Percentiles rank a stretch among this genome's conserved stretches.
These are phyloP conservation scores for Alternaria brassicae DNA, from an alignment of 2,329 filamentous ascomycete species.

Conservation along the genomic window DNA sequence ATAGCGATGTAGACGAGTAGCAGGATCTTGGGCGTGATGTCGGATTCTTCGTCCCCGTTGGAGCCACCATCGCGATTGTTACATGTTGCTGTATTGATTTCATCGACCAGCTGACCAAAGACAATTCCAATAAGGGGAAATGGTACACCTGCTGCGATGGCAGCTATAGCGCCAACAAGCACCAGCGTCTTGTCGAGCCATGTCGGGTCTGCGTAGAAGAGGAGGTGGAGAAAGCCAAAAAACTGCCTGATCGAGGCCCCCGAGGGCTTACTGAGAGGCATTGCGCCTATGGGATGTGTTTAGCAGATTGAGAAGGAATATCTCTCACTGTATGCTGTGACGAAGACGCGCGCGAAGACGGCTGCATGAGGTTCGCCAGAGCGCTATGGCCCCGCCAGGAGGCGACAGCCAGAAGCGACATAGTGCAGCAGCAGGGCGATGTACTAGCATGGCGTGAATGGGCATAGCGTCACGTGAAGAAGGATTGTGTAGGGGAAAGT, in stretches of 20 bases:
- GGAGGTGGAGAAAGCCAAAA: constrained; percentile 43
- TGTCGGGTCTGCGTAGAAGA: constrained; percentile 48
- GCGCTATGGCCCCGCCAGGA: constrained; percentile 30
- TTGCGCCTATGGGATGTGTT: constrained; percentile 25
- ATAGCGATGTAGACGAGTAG: constrained; percentile 69
- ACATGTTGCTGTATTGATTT: constrained; percentile 66
- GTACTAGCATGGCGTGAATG: constrained; percentile 18
- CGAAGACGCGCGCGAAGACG: constrained; percentile 30
- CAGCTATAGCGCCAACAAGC: constrained; percentile 51
- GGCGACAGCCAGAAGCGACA: constrained; percentile 36
- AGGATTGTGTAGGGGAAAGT: constrained; percentile 19
- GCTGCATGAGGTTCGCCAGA: constrained; percentile 24
- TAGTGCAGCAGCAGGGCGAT: constrained; percentile 19
- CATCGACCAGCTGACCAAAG: constrained; percentile 69
- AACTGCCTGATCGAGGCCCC: constrained; percentile 39
- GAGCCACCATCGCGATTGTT: constrained; percentile 34
- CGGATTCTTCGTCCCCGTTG: constrained; percentile 42
- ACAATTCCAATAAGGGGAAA: constrained; percentile 70
- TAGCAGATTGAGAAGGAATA: constrained; percentile 17
- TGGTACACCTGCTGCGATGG: constrained; percentile 66
- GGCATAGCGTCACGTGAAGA: constrained; percentile 28
- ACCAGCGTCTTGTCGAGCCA: constrained; percentile 49
- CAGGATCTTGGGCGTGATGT: constrained; percentile 66
- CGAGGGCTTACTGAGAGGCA: constrained; percentile 39
- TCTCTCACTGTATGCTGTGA: constrained; percentile 24